Conservation (phyloP, 2,329 filamentous ascomycete species). For the Coniosporium tulheliwenetii region DNA sequence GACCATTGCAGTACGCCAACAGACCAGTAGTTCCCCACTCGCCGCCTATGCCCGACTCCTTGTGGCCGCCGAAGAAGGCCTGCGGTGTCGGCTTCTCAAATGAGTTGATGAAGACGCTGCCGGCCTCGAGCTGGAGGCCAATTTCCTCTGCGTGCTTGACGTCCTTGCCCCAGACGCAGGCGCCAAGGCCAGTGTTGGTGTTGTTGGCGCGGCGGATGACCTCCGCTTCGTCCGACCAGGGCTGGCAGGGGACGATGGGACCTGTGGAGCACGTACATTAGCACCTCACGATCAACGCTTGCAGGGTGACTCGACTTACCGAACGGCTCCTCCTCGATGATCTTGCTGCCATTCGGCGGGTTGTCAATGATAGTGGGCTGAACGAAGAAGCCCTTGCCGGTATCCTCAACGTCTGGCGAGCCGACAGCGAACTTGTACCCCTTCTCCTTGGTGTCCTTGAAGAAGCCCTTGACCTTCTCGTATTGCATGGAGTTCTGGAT, state of each 20-base stretch:
- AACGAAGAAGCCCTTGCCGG: conserved; percentile 24
- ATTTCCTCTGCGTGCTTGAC: conserved; percentile 31
- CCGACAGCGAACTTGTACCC: conserved; percentile 37
- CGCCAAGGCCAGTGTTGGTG: conserved; percentile 34
- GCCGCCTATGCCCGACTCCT: conserved; percentile 62
- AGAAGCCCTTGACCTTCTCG: conserved; percentile 29
- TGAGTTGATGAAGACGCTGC: conserved; percentile 40
- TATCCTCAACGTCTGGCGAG: conserved; percentile 28
- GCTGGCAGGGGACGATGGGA: conserved; percentile 31
- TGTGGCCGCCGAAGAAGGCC: conserved; percentile 56
- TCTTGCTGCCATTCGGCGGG: conserved; percentile 21
- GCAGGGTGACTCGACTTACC: conserved; percentile 9
- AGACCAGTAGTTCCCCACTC: conserved; percentile 38
- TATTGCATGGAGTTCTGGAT: conserved; percentile 43
- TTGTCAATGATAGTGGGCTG: conserved; percentile 31
- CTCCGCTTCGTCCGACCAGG: conserved; percentile 30
- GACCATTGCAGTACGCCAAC: conserved; percentile 31
- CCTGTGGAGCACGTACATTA: conserved; percentile 4
- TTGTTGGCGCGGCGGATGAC: conserved; percentile 32
- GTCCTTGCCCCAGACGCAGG: conserved; percentile 37
- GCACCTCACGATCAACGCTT: not conserved
- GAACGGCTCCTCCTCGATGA: conserved; percentile 34
- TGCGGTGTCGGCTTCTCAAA: conserved; percentile 30
- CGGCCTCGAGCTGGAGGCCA: conserved; percentile 33
- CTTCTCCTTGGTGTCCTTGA: conserved; percentile 20